Conservation (phyloP, 768 basidiomycete species). For the Rhodotorula taiwanensis region DNA sequence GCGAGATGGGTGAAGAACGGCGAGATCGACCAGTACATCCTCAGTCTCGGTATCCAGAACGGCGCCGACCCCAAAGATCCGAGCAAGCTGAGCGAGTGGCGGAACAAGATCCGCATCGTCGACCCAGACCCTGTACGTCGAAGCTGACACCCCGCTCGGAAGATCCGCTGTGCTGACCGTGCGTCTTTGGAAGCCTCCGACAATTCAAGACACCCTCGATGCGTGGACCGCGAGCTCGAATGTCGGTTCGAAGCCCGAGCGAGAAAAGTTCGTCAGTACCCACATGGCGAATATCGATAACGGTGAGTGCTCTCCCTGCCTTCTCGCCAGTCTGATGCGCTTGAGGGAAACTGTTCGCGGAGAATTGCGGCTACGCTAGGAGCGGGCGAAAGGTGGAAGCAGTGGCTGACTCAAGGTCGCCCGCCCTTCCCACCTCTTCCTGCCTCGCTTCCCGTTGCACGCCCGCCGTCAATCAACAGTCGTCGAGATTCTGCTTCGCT, state of each 20-base stretch:
- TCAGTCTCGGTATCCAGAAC: conserved; percentile 41
- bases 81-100: conserved; percentile 55
- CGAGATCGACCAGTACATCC: conserved; percentile 87
- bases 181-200: conserved; percentile 61
- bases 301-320: conserved; percentile 15
- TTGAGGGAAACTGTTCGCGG: too few relatives aligned
- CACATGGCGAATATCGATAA: conserved; percentile 82
- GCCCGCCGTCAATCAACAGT: conserved; percentile 44
- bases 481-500: conserved; percentile 82
- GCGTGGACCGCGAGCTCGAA: conserved; percentile 81
- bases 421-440: neutral
- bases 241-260: conserved; percentile 64
- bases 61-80: conserved; percentile 30
- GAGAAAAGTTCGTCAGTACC: conserved; percentile 79
- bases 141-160: neutral
- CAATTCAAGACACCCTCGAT: conserved; percentile 81
- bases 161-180: conserved; percentile 3
- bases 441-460: too few relatives aligned
- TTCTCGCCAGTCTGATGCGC: neutral
- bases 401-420: conserved; percentile 5
- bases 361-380: neutral
- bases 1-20: conserved; percentile 96
- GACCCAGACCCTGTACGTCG: conserved; percentile 82
- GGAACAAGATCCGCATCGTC: conserved; percentile 79
- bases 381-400: too few relatives aligned